Evolutionary conservation across 371 early-diverging fungal species (phyloP).

Genomic region (Basidiobolus meristosporus): DNA sequence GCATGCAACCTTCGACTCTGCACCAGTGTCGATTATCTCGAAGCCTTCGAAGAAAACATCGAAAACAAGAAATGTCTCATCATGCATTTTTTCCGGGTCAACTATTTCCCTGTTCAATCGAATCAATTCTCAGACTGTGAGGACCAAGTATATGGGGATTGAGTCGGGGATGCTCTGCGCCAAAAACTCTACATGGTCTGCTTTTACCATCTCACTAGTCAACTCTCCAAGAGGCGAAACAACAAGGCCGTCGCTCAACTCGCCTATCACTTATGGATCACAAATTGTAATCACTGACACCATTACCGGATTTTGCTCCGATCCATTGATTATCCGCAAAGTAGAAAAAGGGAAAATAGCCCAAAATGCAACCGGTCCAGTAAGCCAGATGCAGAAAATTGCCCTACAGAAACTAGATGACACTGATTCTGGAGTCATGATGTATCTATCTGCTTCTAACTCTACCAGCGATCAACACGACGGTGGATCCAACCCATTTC

Average conservation of each 20-base stretch:
- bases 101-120: slow-evolving; percentile 16
- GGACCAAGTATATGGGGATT: slow-evolving; percentile 58
- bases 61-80: slow-evolving; percentile 54
- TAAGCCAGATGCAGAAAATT: slow-evolving; percentile 77
- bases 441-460: slow-evolving; percentile 7
- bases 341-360: slow-evolving; percentile 55
- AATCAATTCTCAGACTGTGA: slow-evolving; percentile 55
- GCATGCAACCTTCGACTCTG: slow-evolving; percentile 40
- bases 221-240: not conserved
- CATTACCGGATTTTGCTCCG: slow-evolving; percentile 37
- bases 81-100: slow-evolving; percentile 42
- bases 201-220: slow-evolving; percentile 43
- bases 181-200: slow-evolving; percentile 54
- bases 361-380: slow-evolving; percentile 41
- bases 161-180: slow-evolving; percentile 36
- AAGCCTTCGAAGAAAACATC: slow-evolving; percentile 74
- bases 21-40: slow-evolving; percentile 57
- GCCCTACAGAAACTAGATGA: slow-evolving; percentile 31
- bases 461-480: slow-evolving; percentile 7
- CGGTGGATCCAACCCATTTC: slow-evolving; percentile 6
- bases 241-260: not conserved
- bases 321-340: slow-evolving; percentile 51
- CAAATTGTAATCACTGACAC: slow-evolving; percentile 45
- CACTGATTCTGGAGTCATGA: slow-evolving; percentile 6
- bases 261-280: slow-evolving; percentile 49